Percentiles rank a stretch among this genome's conserved stretches.
phyloP scores from a whole-genome alignment of 2,329 filamentous ascomycete species.

The Pochonia chlamydosporia region DNA sequence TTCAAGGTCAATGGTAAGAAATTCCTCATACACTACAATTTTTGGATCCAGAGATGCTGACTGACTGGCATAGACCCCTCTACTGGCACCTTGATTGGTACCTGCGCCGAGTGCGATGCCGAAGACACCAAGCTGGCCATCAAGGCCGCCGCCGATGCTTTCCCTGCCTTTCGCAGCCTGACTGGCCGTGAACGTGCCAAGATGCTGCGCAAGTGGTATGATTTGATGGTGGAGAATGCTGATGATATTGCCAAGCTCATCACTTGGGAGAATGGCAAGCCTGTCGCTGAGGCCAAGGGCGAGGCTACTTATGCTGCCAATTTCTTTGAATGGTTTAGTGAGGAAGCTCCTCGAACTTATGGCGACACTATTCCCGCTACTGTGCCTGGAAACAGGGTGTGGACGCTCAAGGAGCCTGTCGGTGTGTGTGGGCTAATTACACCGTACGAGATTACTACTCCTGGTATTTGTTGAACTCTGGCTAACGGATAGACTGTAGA shows the following conservation, averaged over 20 bases:
- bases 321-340: slow-evolving; percentile 78
- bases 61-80: slow-evolving; percentile 63
- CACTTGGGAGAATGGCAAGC: slow-evolving; percentile 89
- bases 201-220: slow-evolving; percentile 74
- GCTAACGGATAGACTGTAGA: slow-evolving; percentile 21
- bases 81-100: slow-evolving; percentile 74
- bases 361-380: slow-evolving; percentile 70
- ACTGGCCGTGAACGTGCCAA: slow-evolving; percentile 70
- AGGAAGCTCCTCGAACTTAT: slow-evolving; percentile 68
- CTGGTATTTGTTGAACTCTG: not conserved
- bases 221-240: slow-evolving; percentile 69
- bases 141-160: slow-evolving; percentile 70
- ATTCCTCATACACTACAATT: not conserved
- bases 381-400: slow-evolving; percentile 65
- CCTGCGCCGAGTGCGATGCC: slow-evolving; percentile 75
- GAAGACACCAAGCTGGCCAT: slow-evolving; percentile 79
- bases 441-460: slow-evolving; percentile 41
- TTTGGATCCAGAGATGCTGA: not conserved
- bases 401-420: slow-evolving; percentile 76
- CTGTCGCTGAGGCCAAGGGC: slow-evolving; percentile 65
- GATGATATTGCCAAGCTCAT: slow-evolving; percentile 79
- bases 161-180: slow-evolving; percentile 62
- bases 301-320: slow-evolving; percentile 68
- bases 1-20: slow-evolving; percentile 72
- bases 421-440: slow-evolving; percentile 80